Conservation (phyloP, 2,329 filamentous ascomycete genomes). For the Trichoderma citrinoviride region DNA sequence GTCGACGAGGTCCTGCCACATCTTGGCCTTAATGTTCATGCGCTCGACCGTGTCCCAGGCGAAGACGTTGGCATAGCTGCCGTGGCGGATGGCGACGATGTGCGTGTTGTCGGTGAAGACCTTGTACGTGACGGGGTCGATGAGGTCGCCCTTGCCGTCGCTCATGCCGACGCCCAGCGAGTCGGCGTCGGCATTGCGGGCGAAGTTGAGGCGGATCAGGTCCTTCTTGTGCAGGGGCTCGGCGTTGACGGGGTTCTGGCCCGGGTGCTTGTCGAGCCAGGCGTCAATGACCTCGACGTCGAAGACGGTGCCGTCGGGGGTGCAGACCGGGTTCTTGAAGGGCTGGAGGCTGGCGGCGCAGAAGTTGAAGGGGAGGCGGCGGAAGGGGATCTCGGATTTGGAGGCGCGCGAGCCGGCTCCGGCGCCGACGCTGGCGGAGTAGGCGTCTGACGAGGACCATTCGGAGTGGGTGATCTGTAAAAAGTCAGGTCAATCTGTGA, state of each 20-base stretch:
- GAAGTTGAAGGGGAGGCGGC: constrained; percentile 93
- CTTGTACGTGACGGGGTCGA: constrained; percentile 96
- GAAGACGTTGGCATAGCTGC: constrained; percentile 89
- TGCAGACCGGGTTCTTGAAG: constrained; percentile 93
- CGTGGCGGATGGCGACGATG: constrained; percentile 79
- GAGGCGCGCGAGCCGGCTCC: constrained; percentile 66
- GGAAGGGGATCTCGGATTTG: constrained; percentile 66
- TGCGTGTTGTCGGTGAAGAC: constrained; percentile 98
- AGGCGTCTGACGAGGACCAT: constrained; percentile 90
- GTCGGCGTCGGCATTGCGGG: constrained; percentile 76
- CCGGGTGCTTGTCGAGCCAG: constrained; percentile 85
- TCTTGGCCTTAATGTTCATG: constrained; percentile 94
- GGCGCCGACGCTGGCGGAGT: constrained; percentile 73
- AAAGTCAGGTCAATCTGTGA: background rate
- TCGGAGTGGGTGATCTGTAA: constrained; percentile 86
- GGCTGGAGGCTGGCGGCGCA: constrained; percentile 95
- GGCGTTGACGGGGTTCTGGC: constrained; percentile 87
- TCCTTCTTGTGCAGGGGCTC: constrained; percentile 75
- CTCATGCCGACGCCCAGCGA: constrained; percentile 46
- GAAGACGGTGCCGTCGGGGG: constrained; percentile 81
- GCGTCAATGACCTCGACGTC: constrained; percentile 91
- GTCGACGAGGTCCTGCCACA: constrained; percentile 87
- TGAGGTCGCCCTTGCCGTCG: constrained; percentile 70
- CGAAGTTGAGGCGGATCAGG: constrained; percentile 85
- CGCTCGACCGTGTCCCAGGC: constrained; percentile 93